These are phyloP conservation scores for Plantago major DNA, from an alignment of 257 asterid genomes.

Conservation along the genomic window DNA sequence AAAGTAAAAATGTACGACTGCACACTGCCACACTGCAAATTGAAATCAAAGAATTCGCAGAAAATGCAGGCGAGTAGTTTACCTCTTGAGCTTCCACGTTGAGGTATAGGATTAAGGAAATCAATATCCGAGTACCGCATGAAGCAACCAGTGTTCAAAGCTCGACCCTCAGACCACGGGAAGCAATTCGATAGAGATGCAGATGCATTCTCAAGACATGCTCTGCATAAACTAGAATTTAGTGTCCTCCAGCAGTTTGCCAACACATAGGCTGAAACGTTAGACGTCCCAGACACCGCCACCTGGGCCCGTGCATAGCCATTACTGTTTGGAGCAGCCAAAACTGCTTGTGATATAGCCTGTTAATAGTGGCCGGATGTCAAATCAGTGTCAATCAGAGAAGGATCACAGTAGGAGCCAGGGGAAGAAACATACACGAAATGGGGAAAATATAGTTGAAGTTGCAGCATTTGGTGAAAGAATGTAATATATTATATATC, in stretches of 20 bases:
- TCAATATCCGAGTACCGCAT: slow-evolving; percentile 55
- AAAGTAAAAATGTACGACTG: background rate
- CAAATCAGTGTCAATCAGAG: no score
- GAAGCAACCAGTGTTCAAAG: slow-evolving; percentile 58
- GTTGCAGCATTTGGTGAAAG: no score
- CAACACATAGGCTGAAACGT: slow-evolving; percentile 42
- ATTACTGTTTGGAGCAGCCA: slow-evolving; percentile 33
- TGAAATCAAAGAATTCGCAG: no score
- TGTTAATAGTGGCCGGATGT: no score
- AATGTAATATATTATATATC: no score
- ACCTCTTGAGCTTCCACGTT: slow-evolving; percentile 59
- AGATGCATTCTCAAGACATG: slow-evolving; percentile 58
- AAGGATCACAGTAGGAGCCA: no score
- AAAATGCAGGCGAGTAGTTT: background rate
- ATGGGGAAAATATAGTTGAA: no score
- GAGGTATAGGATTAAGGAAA: slow-evolving; percentile 51
- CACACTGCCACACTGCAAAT: no score
- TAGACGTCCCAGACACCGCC: slow-evolving; percentile 24
- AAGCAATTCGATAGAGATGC: slow-evolving; percentile 39
- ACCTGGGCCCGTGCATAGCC: slow-evolving; percentile 43
- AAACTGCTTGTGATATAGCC: slow-evolving; percentile 41
- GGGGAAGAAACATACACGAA: no score
- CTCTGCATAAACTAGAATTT: slow-evolving; percentile 33
- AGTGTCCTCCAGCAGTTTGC: slow-evolving; percentile 65
- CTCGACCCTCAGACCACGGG: slow-evolving; percentile 62